These are phyloP conservation scores for Misopates orontium DNA, from an alignment of 257 asterid species.

Conservation along the genomic window DNA sequence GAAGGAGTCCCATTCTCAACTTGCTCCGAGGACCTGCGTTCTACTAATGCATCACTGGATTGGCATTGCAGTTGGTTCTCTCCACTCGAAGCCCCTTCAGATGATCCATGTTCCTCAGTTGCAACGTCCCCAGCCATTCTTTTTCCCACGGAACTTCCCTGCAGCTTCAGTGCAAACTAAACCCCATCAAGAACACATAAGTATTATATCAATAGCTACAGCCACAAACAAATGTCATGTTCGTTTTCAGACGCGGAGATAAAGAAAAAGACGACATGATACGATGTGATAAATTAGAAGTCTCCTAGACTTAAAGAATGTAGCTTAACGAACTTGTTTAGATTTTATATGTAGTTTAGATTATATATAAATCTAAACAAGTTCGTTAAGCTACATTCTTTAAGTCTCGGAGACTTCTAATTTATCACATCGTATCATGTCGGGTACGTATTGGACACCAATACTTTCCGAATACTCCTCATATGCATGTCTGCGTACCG, in stretches of 20 bases:
- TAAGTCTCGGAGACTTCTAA: no score
- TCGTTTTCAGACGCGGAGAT: no score
- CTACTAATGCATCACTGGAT: conserved; percentile 70
- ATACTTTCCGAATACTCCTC: no score
- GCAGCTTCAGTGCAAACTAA: conserved; percentile 31
- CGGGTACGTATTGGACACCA: no score
- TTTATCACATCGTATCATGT: neutral
- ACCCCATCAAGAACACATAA: neutral
- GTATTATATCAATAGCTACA: neutral
- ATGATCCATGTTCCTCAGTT: conserved; percentile 54
- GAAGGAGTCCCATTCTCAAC: conserved; percentile 76
- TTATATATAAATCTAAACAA: neutral
- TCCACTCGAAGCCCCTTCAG: conserved; percentile 55
- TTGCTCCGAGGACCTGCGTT: conserved; percentile 81
- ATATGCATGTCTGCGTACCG: no score
- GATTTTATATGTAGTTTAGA: no score
- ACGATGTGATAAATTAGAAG: no score
- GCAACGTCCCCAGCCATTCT: conserved; percentile 69
- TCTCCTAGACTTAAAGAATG: no score
- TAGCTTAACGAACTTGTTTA: no score
- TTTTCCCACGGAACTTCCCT: conserved; percentile 45
- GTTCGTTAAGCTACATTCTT: no score
- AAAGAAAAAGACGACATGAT: no score
- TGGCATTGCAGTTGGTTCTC: conserved; percentile 53
- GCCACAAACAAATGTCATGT: neutral